Evolutionary conservation across 306 rosid species (phyloP).

Genomic region (Trichosanthes cucumerina): DNA sequence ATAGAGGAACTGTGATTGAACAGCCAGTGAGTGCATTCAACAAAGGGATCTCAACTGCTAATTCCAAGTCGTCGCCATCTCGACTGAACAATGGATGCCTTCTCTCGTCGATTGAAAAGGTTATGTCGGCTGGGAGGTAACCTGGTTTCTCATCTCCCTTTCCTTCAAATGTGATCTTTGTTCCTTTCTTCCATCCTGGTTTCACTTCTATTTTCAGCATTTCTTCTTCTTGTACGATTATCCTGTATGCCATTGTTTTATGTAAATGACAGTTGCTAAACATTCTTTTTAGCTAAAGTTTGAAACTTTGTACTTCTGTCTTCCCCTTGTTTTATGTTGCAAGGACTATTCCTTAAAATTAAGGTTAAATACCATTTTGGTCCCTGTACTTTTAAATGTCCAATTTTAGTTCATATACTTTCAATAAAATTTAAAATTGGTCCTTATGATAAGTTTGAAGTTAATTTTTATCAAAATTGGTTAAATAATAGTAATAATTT

Average conservation of each 20-base stretch:
- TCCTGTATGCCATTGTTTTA: constrained; percentile 24
- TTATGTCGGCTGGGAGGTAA: constrained; percentile 72
- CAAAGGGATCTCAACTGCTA: constrained; percentile 56
- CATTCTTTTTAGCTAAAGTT: no score
- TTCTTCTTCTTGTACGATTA: constrained; percentile 58
- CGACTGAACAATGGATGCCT: constrained; percentile 50
- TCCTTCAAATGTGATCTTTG: constrained; percentile 72
- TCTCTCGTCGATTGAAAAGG: constrained; percentile 57
- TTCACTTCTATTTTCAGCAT: constrained; percentile 48
- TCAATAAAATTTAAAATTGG: no score
- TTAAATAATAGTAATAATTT: no score
- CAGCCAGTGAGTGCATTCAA: constrained; percentile 72
- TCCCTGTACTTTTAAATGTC: no score
- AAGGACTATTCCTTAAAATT: no score
- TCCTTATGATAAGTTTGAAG: no score
- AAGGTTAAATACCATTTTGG: no score
- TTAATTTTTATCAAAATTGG: no score
- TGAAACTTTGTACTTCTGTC: neutral
- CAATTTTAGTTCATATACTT: no score
- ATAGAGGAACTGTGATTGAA: constrained; percentile 54
- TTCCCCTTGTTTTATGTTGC: neutral
- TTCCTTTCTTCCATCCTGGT: constrained; percentile 91
- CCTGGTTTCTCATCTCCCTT: constrained; percentile 93
- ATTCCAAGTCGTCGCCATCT: constrained; percentile 60
- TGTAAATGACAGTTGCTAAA: neutral